Conservation (phyloP, 2,329 filamentous ascomycete species). For the Tolypocladium guangdongense region DNA sequence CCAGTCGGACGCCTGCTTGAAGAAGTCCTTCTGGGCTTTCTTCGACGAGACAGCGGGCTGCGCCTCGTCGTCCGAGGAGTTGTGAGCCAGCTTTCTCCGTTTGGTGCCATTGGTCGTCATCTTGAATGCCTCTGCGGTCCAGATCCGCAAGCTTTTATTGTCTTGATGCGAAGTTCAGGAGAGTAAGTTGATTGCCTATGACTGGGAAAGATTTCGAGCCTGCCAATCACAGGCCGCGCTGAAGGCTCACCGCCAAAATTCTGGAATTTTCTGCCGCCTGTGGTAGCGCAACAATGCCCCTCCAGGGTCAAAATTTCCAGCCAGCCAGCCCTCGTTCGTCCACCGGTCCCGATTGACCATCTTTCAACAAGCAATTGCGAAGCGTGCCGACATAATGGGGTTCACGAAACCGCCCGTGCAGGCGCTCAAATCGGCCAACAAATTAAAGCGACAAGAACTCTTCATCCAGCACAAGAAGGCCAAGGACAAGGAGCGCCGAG, state of each 20-base stretch:
- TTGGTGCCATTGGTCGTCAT: constrained; percentile 44
- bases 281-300: constrained; percentile 4
- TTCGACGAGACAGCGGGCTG: constrained; percentile 19
- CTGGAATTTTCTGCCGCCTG: constrained; percentile 21
- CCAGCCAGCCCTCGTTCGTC: neutral
- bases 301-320: constrained; percentile 9
- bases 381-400: constrained; percentile 14
- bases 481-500: constrained; percentile 62
- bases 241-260: constrained; percentile 27
- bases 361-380: neutral
- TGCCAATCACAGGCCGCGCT: constrained; percentile 11
- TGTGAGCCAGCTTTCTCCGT: constrained; percentile 46
- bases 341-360: neutral
- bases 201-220: neutral
- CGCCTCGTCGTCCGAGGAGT: constrained; percentile 33
- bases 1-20: constrained; percentile 71
- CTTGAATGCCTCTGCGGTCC: neutral
- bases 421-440: constrained; percentile 54
- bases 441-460: constrained; percentile 65
- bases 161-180: neutral
- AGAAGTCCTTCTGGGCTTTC: constrained; percentile 51
- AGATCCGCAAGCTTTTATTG: neutral
- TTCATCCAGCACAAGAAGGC: constrained; percentile 72
- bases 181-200: constrained; percentile 4
- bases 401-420: constrained; percentile 22